phyloP scores from a whole-genome alignment of 1,284 basidiomycete genomes.

The Ustilago bromivora region DNA sequence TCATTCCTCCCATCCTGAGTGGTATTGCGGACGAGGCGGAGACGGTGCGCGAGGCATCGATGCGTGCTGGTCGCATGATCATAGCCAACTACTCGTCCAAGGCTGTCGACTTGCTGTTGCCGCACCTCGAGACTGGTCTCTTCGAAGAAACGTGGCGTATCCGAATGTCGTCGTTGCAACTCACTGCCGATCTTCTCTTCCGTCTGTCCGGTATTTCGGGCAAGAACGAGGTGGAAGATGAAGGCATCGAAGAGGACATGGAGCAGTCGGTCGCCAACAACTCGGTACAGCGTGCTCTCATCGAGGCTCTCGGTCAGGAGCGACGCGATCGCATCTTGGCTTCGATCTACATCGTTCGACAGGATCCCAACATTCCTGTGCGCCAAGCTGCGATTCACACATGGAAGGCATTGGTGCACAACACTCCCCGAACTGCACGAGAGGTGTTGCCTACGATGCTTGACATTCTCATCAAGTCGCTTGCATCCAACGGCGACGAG shows the following conservation, averaged over 20 bases:
- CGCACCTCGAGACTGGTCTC: constrained; percentile 94
- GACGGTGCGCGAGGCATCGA: constrained; percentile 89
- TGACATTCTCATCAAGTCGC: constrained; percentile 77
- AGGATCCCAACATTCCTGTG: constrained; percentile 90
- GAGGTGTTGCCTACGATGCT: constrained; percentile 84
- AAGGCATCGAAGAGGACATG: constrained; percentile 72
- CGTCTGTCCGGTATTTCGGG: constrained; percentile 97
- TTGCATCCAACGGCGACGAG: constrained; percentile 83
- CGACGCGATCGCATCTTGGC: constrained; percentile 90
- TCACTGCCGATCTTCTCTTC: constrained; percentile 95
- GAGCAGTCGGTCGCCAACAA: constrained; percentile 76
- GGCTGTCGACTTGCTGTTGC: constrained; percentile 92
- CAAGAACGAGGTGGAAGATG: constrained; percentile 78
- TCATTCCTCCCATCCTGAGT: constrained; percentile 90
- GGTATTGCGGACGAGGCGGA: constrained; percentile 95
- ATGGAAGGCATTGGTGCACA: constrained; percentile 97
- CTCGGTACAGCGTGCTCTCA: constrained; percentile 78
- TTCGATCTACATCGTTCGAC: constrained; percentile 90
- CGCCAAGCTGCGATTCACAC: constrained; percentile 93
- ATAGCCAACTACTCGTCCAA: constrained; percentile 92
- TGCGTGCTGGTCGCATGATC: constrained; percentile 99
- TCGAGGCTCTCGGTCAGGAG: constrained; percentile 88
- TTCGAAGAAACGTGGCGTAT: constrained; percentile 96
- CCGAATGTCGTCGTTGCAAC: constrained; percentile 87
- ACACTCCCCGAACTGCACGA: constrained; percentile 77